Evolutionary conservation across 306 rosid species (phyloP).

Genomic region (Prunus mume): DNA sequence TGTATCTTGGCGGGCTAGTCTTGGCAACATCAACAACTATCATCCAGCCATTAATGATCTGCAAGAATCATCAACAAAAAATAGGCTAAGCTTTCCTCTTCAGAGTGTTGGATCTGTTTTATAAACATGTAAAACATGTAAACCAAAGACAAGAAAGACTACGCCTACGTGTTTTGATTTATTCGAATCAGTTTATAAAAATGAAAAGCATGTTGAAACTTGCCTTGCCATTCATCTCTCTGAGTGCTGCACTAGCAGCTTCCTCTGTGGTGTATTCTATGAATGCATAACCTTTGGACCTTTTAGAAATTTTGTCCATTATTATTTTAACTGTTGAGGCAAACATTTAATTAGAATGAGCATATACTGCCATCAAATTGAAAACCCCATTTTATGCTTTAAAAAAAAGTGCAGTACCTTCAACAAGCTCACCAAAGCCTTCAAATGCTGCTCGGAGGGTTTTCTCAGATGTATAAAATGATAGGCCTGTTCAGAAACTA

Average conservation of each 20-base stretch:
- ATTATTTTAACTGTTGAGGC: conserved; percentile 65
- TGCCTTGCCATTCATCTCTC: conserved; percentile 95
- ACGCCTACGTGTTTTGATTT: background rate
- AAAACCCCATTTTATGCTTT: background rate
- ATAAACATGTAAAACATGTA: no score
- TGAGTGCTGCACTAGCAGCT: conserved; percentile 79
- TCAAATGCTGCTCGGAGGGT: conserved; percentile 79
- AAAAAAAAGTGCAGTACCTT: conserved; percentile 43
- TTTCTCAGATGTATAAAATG: conserved; percentile 72
- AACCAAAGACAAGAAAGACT: background rate
- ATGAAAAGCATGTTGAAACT: background rate
- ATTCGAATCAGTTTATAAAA: background rate
- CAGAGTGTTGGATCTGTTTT: background rate
- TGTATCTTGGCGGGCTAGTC: conserved; percentile 47
- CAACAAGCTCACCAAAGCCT: conserved; percentile 78
- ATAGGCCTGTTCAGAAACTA: conserved; percentile 48
- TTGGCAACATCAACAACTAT: conserved; percentile 90
- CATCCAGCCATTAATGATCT: conserved; percentile 98
- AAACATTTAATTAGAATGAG: conserved; percentile 24
- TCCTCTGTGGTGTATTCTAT: conserved; percentile 80
- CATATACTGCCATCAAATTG: background rate
- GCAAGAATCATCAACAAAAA: conserved; percentile 24
- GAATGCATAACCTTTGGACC: conserved; percentile 94
- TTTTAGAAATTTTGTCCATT: conserved; percentile 87
- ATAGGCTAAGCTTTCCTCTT: conserved; percentile 12